Percentiles rank a stretch among this genome's conserved stretches.
Evolutionary conservation across 352 stramenopile genomes (phyloP).

Genomic region (Globisporangium megalacanthum): DNA sequence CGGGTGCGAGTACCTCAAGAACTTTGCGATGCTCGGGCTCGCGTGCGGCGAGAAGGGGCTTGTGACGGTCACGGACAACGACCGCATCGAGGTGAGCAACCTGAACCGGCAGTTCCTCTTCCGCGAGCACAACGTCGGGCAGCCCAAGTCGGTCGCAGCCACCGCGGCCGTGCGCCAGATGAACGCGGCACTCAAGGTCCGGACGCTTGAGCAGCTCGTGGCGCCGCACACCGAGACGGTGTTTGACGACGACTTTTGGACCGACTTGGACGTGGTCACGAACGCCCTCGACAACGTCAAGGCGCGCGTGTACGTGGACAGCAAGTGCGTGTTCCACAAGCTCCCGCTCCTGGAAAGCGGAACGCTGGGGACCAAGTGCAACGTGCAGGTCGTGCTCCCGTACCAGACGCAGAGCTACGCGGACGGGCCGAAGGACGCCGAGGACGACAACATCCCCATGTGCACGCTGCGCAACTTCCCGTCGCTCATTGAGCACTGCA

Average conservation of each 20-base stretch:
- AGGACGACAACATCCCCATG: conserved; percentile 98
- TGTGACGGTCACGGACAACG: conserved; percentile 82
- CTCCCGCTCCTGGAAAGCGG: conserved; percentile 96
- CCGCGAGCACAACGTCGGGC: conserved; percentile 80
- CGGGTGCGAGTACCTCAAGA: conserved; percentile 84
- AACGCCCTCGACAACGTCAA: conserved; percentile 99
- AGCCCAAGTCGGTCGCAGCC: conserved; percentile 78
- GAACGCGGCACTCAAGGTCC: conserved; percentile 74
- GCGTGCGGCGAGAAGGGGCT: conserved; percentile 72
- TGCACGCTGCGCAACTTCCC: conserved; percentile 99
- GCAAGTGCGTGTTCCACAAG: conserved; percentile 97
- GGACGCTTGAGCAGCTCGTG: conserved; percentile 77
- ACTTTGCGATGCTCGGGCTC: conserved; percentile 81
- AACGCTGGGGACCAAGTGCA: conserved; percentile 98
- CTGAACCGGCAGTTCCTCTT: conserved; percentile 86
- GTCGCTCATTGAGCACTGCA: conserved; percentile 94
- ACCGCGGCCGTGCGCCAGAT: conserved; percentile 70
- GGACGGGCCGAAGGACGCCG: conserved; percentile 93
- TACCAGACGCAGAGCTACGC: conserved; percentile 93
- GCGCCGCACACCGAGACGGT: conserved; percentile 75
- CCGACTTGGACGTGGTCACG: conserved; percentile 91
- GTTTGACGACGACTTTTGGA: conserved; percentile 82
- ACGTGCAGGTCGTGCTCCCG: conserved; percentile 90
- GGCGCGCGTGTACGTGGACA: conserved; percentile 97
- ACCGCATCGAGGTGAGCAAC: conserved; percentile 87